Evolutionary conservation across 257 asterid genomes (phyloP).

Genomic region (Handroanthus guayacan): DNA sequence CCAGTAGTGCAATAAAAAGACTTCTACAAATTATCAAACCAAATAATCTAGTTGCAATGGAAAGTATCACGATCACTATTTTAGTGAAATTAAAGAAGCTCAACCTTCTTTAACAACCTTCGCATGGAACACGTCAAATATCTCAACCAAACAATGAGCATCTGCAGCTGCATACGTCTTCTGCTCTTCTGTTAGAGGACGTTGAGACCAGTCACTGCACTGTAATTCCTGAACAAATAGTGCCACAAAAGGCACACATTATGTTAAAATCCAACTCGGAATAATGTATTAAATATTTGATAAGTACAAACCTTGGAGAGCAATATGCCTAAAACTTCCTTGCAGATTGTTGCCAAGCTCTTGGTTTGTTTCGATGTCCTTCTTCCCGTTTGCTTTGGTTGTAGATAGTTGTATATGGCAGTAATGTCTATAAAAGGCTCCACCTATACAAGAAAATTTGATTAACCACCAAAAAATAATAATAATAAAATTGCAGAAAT

Average conservation of each 20-base stretch:
- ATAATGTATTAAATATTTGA: not conserved
- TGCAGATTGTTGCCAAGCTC: constrained; percentile 86
- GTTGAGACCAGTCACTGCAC: constrained; percentile 98
- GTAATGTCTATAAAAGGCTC: constrained; percentile 85
- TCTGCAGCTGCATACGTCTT: constrained; percentile 87
- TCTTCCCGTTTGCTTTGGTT: constrained; percentile 60
- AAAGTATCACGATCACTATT: not conserved
- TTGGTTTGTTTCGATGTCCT: constrained; percentile 66
- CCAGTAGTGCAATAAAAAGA: not conserved
- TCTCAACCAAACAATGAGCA: constrained; percentile 81
- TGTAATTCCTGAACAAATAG: constrained; percentile 73
- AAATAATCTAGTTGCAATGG: not conserved
- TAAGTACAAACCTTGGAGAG: constrained; percentile 72
- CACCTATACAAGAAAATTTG: constrained; percentile 55
- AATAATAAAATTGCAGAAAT: not conserved
- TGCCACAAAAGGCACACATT: not conserved
- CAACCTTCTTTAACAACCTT: constrained; percentile 79
- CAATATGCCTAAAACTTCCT: constrained; percentile 76
- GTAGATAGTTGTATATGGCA: constrained; percentile 66
- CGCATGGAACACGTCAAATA: constrained; percentile 66
- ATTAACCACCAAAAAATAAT: not conserved
- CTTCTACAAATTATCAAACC: not conserved
- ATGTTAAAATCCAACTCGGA: not conserved
- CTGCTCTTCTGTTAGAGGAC: constrained; percentile 89
- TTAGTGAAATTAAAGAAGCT: constrained; percentile 18